Evolutionary conservation across 139 green algal species (phyloP).

Genomic region (Volvox reticuliferus): DNA sequence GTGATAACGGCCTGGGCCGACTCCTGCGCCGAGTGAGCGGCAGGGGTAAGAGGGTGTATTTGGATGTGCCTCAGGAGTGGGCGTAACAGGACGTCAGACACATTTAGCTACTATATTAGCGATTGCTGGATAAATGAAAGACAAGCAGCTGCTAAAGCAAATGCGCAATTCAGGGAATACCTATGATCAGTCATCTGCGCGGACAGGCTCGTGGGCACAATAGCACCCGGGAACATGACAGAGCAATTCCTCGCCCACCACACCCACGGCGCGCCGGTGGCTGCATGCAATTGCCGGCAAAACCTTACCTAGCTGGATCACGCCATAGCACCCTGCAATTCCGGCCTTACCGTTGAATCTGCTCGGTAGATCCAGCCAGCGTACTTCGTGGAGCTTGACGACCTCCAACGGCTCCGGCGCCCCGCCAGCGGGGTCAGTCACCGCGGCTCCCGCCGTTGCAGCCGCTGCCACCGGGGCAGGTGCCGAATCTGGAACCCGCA

Average conservation of each 20-base stretch:
- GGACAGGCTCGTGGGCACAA: neutral
- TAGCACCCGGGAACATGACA: neutral
- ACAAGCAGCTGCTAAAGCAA: neutral
- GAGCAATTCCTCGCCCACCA: neutral
- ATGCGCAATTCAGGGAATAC: neutral
- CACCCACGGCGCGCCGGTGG: neutral
- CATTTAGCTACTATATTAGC: neutral
- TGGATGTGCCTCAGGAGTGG: neutral
- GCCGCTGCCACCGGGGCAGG: neutral
- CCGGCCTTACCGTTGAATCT: neutral
- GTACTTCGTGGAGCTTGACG: neutral
- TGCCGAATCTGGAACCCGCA: neutral
- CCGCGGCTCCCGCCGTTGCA: neutral
- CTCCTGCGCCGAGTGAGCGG: neutral
- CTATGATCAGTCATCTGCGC: neutral
- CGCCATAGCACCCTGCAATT: neutral
- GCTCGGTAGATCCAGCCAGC: conserved; percentile 12
- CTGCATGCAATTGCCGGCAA: neutral
- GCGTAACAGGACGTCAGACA: neutral
- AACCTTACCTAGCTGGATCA: no score
- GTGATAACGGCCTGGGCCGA: conserved; percentile 22
- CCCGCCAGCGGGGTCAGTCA: neutral
- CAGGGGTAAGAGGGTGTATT: neutral
- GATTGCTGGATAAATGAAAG: neutral
- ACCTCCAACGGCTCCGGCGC: neutral